phyloP scores from a whole-genome alignment of 352 stramenopile species.

The Pythium chondricola region DNA sequence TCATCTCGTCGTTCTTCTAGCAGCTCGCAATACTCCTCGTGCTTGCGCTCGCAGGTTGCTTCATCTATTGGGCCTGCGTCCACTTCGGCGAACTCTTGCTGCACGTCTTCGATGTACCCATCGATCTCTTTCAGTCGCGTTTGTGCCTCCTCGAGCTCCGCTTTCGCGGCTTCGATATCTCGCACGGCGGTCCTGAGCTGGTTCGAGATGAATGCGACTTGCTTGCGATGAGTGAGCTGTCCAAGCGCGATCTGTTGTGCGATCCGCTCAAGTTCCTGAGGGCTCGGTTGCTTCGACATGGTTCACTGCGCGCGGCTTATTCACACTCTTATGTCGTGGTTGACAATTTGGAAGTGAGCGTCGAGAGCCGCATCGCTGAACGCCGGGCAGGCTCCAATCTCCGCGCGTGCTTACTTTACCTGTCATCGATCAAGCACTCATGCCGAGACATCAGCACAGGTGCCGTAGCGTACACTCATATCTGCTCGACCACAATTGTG shows the following conservation, averaged over 20 bases:
- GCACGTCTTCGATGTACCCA: constrained; percentile 41
- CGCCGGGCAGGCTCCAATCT: too few relatives aligned
- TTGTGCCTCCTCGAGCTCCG: constrained; percentile 47
- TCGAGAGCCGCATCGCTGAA: too few relatives aligned
- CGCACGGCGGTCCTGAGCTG: constrained; percentile 29
- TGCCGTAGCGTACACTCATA: too few relatives aligned
- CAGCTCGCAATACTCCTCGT: constrained; percentile 51
- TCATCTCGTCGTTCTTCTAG: constrained; percentile 58
- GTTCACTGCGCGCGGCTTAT: not conserved
- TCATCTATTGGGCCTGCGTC: constrained; percentile 11
- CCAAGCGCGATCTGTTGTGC: constrained; percentile 44
- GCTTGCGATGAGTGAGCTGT: constrained; percentile 31
- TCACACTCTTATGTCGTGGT: too few relatives aligned
- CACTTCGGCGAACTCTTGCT: constrained; percentile 36
- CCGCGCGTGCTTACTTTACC: too few relatives aligned
- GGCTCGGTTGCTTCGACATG: constrained; percentile 5
- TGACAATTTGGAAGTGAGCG: constrained; percentile 13
- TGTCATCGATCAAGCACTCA: too few relatives aligned
- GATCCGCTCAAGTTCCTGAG: constrained; percentile 36
- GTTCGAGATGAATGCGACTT: constrained; percentile 28
- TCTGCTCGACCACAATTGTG: too few relatives aligned
- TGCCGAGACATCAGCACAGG: too few relatives aligned
- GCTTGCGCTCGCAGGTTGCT: constrained; percentile 13
- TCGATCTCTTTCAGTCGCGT: constrained; percentile 61
- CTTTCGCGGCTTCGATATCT: constrained; percentile 38